Percentiles rank a stretch among this genome's conserved stretches.
Evolutionary conservation across 2,329 filamentous ascomycete species (phyloP).

Genomic region (Fusarium sp.): DNA sequence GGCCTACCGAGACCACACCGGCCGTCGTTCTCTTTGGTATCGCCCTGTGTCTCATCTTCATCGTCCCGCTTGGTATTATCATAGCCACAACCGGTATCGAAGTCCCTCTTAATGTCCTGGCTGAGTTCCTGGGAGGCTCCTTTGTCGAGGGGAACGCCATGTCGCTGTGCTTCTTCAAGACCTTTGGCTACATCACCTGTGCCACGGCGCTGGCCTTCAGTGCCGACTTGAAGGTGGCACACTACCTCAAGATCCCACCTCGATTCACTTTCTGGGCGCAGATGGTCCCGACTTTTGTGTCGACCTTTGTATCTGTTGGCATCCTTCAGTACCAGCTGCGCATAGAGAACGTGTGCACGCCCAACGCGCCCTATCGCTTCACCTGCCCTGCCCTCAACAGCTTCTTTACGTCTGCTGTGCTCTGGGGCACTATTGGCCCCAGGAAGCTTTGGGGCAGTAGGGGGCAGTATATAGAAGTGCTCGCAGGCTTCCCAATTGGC

Average conservation of each 20-base stretch:
- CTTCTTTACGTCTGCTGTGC: conserved; percentile 58
- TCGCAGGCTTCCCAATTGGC: conserved; percentile 60
- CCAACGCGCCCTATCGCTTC: conserved; percentile 54
- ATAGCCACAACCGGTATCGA: conserved; percentile 60
- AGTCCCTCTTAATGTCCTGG: conserved; percentile 62
- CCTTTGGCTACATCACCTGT: conserved; percentile 55
- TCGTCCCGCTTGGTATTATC: conserved; percentile 63
- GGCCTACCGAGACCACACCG: conserved; percentile 60
- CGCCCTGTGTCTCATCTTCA: conserved; percentile 58
- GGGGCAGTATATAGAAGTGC: conserved; percentile 55
- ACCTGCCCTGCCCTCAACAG: conserved; percentile 57
- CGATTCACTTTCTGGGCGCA: conserved; percentile 56
- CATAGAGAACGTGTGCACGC: conserved; percentile 57
- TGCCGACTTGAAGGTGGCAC: conserved; percentile 55
- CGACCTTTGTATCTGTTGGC: conserved; percentile 53
- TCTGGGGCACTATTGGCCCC: conserved; percentile 60
- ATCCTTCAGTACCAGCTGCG: conserved; percentile 58
- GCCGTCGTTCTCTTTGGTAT: conserved; percentile 62
- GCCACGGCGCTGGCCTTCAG: conserved; percentile 56
- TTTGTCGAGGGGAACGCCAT: conserved; percentile 61
- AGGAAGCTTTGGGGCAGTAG: conserved; percentile 55
- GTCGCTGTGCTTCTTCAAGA: conserved; percentile 66
- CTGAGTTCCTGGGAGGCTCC: conserved; percentile 64
- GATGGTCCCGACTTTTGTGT: conserved; percentile 54
- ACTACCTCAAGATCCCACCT: conserved; percentile 64